Evolutionary conservation across 2,329 filamentous ascomycete species (phyloP).

Genomic region (Epichloe hybrida): DNA sequence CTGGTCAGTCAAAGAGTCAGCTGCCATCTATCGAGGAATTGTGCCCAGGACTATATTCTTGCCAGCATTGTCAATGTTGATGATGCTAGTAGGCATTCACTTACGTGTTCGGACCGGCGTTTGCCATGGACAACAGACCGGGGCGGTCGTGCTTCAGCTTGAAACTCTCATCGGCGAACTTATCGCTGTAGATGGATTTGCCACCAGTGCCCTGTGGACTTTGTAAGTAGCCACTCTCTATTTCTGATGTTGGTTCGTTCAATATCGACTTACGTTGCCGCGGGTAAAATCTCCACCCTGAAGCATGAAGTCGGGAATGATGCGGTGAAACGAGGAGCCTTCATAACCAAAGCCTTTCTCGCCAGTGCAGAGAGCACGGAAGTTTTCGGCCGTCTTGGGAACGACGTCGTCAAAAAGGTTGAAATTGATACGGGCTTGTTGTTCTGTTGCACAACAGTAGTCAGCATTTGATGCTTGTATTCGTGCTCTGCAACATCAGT

Average conservation of each 20-base stretch:
- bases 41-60: too few relatives aligned
- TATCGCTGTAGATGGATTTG: conserved; percentile 90
- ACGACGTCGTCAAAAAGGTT: conserved; percentile 74
- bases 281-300: conserved; percentile 94
- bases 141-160: conserved; percentile 55
- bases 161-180: conserved; percentile 94
- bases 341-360: conserved; percentile 75
- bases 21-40: not conserved
- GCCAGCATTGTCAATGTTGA: not conserved
- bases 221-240: conserved; percentile 5
- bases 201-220: conserved; percentile 69
- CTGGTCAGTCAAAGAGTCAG: conserved; percentile 28
- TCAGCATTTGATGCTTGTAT: conserved; percentile 2
- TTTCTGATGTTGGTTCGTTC: not conserved
- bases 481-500: not conserved
- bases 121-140: conserved; percentile 86
- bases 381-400: conserved; percentile 80
- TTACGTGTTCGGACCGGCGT: conserved; percentile 87
- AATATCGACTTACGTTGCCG: conserved; percentile 55
- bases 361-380: conserved; percentile 68
- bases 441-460: conserved; percentile 31
- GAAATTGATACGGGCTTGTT: conserved; percentile 74
- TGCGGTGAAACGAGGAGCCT: conserved; percentile 78
- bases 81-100: conserved; percentile 11
- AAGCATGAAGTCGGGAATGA: conserved; percentile 90